phyloP scores from a whole-genome alignment of 73 alveolate species.

The Tetrahymena borealis region DNA sequence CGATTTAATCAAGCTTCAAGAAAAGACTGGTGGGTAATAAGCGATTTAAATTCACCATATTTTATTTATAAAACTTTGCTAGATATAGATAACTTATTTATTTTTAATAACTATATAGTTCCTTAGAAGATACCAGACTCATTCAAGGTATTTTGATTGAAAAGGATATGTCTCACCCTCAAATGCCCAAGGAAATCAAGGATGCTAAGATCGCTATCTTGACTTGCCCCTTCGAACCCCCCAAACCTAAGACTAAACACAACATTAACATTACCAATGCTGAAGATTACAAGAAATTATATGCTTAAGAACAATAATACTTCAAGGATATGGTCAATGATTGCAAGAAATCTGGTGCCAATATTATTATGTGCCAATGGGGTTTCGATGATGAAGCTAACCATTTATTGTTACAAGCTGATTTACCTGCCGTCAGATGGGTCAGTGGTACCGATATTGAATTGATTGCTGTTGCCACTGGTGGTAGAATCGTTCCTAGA shows the following conservation, averaged over 20 bases:
- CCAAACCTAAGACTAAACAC: conserved; percentile 99
- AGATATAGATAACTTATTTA: too few species aligned
- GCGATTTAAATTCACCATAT: too few species aligned
- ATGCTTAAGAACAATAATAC: conserved; percentile 77
- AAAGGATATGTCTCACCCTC: conserved; percentile 98
- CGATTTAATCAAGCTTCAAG: conserved; percentile 89
- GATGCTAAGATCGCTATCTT: conserved; percentile 93
- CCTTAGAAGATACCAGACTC: conserved; percentile 78
- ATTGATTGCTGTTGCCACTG: conserved; percentile 99
- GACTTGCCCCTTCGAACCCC: conserved; percentile 99
- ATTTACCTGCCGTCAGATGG: conserved; percentile 92
- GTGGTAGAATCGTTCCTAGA: conserved; percentile 95
- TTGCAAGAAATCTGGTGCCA: conserved; percentile 94
- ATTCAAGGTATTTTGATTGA: conserved; percentile 92
- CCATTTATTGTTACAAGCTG: conserved; percentile 76
- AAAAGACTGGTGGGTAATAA: conserved; percentile 94
- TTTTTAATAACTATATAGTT: not conserved
- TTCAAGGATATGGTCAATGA: conserved; percentile 86
- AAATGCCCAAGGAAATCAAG: conserved; percentile 92
- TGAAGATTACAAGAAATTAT: conserved; percentile 93
- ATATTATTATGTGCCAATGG: conserved; percentile 68
- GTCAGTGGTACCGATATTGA: conserved; percentile 99
- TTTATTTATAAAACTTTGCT: too few species aligned
- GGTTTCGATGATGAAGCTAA: conserved; percentile 99
- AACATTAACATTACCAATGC: conserved; percentile 92